Evolutionary conservation across 2,329 filamentous ascomycete genomes (phyloP).

Genomic region (Beauveria bassiana): DNA sequence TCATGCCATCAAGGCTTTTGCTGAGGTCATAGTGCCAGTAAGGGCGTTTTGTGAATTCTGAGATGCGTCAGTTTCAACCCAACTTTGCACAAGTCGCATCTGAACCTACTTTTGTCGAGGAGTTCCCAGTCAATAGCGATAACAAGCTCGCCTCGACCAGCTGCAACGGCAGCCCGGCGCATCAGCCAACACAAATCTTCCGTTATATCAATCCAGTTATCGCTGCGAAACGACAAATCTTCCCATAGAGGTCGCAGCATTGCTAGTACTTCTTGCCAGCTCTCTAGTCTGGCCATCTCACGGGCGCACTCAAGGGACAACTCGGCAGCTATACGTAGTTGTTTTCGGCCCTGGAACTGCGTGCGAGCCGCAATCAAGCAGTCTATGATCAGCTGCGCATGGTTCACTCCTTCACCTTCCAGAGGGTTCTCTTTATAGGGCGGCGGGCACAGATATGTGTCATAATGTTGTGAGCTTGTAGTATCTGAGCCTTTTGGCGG

Average conservation of each 20-base stretch:
- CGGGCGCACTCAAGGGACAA: slow-evolving; percentile 49
- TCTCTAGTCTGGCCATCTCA: slow-evolving; percentile 42
- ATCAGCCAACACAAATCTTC: slow-evolving; percentile 57
- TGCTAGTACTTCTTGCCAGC: slow-evolving; percentile 47
- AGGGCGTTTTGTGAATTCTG: slow-evolving; percentile 46
- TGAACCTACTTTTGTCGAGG: slow-evolving; percentile 45
- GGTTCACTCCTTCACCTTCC: slow-evolving; percentile 42
- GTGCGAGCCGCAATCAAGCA: slow-evolving; percentile 41
- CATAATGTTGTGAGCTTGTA: slow-evolving; percentile 49
- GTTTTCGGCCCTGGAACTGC: slow-evolving; percentile 47
- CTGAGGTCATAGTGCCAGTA: slow-evolving; percentile 56
- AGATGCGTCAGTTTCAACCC: not conserved
- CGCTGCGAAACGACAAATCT: slow-evolving; percentile 45
- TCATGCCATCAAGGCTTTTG: slow-evolving; percentile 46
- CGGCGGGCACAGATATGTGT: slow-evolving; percentile 59
- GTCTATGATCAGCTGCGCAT: slow-evolving; percentile 47
- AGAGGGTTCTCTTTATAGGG: slow-evolving; percentile 53
- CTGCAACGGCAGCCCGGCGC: slow-evolving; percentile 45
- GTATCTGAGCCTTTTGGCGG: slow-evolving; percentile 41
- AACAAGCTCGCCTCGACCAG: slow-evolving; percentile 46
- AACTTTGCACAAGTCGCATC: not conserved
- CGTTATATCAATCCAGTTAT: slow-evolving; percentile 52
- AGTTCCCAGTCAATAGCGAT: slow-evolving; percentile 60
- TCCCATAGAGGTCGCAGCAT: slow-evolving; percentile 52
- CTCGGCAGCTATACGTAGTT: slow-evolving; percentile 47